Evolutionary conservation across 2,329 filamentous ascomycete genomes (phyloP), one percentile per base, ranked within the genome.

Genomic region (Talaromyces sp.): DNA sequence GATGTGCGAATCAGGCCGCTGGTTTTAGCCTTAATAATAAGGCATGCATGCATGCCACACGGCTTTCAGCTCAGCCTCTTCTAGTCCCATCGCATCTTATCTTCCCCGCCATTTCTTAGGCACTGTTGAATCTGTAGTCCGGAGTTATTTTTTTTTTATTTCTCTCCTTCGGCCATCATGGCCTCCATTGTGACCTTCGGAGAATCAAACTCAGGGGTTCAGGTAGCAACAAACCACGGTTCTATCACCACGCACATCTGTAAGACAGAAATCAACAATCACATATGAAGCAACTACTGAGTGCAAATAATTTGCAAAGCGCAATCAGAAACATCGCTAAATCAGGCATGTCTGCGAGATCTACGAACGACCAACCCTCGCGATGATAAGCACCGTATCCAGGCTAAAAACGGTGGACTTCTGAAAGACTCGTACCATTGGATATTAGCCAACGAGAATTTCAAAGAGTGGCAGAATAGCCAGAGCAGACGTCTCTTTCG

Each of bases 331-430:
- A 36, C 32, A 27, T 47, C 37, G 33, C 42, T 29, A 14, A 45
- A 51, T 24, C 45, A 51, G 33, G 47, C 44, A 2, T 56, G 48
- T 13, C 29, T 56, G 6, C 40, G 14, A 44, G 39, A 54, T 43
- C 20, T 56, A 11, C 42, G 36, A 9, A 40, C 35, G 7, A 61
- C 56, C 0, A 29, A 63, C 49, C 65, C 63, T 35, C 2, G 32
- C 7, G 7, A 55, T 40, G 60, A 68, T 14, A 65, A 64, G 43
- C 35, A 52, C 9, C 49, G 60, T 10, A 65, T 66, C 36, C 30
- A 64, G 35, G 47, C 55, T 2, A 50, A 19, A 9, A 68, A 66
- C 17, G 63, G 56, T 27, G 55, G 54, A 4, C 45, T 61, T 1
- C 27, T 61, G 13, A 30, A 39, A 33, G 60, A 61, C 40, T 51